Evolutionary conservation across 2,329 filamentous ascomycete genomes (phyloP).

Genomic region (Botryosphaeria agaves): DNA sequence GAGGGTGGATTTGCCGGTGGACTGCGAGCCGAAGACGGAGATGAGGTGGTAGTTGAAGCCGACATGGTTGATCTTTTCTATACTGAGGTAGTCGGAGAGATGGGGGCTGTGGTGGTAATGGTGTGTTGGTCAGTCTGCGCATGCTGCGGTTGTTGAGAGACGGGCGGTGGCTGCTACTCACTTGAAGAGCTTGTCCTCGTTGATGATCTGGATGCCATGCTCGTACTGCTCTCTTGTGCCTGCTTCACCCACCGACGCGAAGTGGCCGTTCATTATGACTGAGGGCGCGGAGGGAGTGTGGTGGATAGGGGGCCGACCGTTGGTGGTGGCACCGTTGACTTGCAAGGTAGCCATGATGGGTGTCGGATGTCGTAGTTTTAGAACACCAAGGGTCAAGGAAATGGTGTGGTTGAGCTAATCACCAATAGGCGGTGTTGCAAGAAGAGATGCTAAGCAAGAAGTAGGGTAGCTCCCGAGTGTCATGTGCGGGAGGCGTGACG

Average conservation of each 20-base stretch:
- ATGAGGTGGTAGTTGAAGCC: slow-evolving; percentile 99
- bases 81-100: slow-evolving; percentile 64
- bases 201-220: slow-evolving; percentile 92
- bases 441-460: no score
- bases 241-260: slow-evolving; percentile 51
- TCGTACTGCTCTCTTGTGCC: slow-evolving; percentile 54
- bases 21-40: slow-evolving; percentile 96
- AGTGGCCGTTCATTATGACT: slow-evolving; percentile 58
- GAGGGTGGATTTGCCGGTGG: slow-evolving; percentile 92
- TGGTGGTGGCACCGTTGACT: slow-evolving; percentile 20
- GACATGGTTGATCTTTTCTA: slow-evolving; percentile 64
- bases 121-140: slow-evolving; percentile 12
- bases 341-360: slow-evolving; percentile 15
- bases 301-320: slow-evolving; percentile 5
- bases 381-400: no score
- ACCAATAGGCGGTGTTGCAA: no score
- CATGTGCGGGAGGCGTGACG: no score
- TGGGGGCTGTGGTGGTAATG: slow-evolving; percentile 42
- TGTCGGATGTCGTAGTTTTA: no score
- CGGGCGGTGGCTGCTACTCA: slow-evolving; percentile 33
- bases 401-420: no score
- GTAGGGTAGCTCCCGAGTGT: no score
- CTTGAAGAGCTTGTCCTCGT: slow-evolving; percentile 96
- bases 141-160: neutral
- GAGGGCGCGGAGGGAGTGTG: slow-evolving; percentile 18